Evolutionary conservation across 352 stramenopile genomes (phyloP).

Genomic region (Phytopythium litorale): DNA sequence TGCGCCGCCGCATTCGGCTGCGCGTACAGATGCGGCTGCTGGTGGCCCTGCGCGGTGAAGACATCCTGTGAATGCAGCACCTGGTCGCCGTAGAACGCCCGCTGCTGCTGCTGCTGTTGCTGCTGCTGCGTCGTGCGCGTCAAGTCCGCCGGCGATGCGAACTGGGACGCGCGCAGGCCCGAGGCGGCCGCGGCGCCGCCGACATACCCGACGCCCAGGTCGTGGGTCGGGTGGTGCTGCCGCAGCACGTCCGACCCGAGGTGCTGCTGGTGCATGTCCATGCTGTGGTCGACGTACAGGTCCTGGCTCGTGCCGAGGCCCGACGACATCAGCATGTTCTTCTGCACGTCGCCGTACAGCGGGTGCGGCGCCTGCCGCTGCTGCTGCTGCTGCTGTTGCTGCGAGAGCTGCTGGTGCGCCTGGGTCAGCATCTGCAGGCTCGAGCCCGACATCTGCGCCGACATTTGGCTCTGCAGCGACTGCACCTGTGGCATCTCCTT

Average conservation of each 20-base stretch:
- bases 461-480: conserved; percentile 8
- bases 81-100: conserved; percentile 43
- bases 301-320: conserved; percentile 36
- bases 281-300: conserved; percentile 37
- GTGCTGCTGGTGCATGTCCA: conserved; percentile 42
- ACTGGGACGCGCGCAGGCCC: conserved; percentile 17
- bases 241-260: conserved; percentile 31
- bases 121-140: conserved; percentile 16
- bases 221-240: conserved; percentile 36
- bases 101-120: conserved; percentile 25
- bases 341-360: conserved; percentile 50
- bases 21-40: conserved; percentile 38
- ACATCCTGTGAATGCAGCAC: conserved; percentile 46
- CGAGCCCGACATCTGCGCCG: conserved; percentile 29
- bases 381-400: conserved; percentile 35
- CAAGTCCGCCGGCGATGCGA: conserved; percentile 19
- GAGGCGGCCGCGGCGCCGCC: conserved; percentile 1
- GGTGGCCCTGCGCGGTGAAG: conserved; percentile 38
- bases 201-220: conserved; percentile 12
- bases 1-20: conserved; percentile 19
- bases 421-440: conserved; percentile 39
- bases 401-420: conserved; percentile 32
- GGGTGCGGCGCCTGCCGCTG: conserved; percentile 32
- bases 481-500: conserved; percentile 17
- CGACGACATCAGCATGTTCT: conserved; percentile 43